A percentile compares a stretch with the other conserved stretches of the same genome.
These are phyloP conservation scores for Arxiozyma telluris DNA, from an alignment of 1,139 yeast species.

Conservation along the genomic window DNA sequence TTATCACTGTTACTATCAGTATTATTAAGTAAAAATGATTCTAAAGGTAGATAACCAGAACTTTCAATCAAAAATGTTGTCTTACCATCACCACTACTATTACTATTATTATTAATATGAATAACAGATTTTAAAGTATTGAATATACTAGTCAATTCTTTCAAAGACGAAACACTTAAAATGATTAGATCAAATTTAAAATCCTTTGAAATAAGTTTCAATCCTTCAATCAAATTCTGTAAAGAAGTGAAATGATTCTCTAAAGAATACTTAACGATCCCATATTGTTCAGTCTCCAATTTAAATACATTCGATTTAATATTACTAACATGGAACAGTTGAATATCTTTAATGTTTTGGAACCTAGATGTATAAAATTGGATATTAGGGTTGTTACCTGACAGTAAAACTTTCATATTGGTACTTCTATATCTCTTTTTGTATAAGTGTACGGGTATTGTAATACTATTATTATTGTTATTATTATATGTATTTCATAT, in stretches of 20 bases:
- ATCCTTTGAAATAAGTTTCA: conserved; percentile 4
- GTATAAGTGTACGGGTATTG: background rate
- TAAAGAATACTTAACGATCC: conserved; percentile 16
- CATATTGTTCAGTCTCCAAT: conserved; percentile 21
- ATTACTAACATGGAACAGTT: conserved; percentile 23
- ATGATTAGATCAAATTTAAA: conserved; percentile 41
- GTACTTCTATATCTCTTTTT: background rate
- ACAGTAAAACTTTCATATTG: conserved; percentile 19
- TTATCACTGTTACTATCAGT: conserved; percentile 4
- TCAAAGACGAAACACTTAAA: conserved; percentile 38
- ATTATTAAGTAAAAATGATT: conserved; percentile 45
- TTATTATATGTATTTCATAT: background rate
- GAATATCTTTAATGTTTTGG: conserved; percentile 18
- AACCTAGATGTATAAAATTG: conserved; percentile 27
- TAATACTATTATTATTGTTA: background rate
- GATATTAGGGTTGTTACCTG: conserved; percentile 27
- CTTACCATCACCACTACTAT: too few species aligned
- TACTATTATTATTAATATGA: conserved; percentile 26
- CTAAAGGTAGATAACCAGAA: conserved; percentile 61
- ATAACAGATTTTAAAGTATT: conserved; percentile 31
- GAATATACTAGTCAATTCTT: conserved; percentile 37
- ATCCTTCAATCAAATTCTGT: conserved; percentile 12
- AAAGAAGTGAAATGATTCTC: conserved; percentile 21
- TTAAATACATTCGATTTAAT: conserved; percentile 14
- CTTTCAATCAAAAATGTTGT: conserved; percentile 55